phyloP scores from a whole-genome alignment of 139 green algal species.

The Diplosphaera chodatii region DNA sequence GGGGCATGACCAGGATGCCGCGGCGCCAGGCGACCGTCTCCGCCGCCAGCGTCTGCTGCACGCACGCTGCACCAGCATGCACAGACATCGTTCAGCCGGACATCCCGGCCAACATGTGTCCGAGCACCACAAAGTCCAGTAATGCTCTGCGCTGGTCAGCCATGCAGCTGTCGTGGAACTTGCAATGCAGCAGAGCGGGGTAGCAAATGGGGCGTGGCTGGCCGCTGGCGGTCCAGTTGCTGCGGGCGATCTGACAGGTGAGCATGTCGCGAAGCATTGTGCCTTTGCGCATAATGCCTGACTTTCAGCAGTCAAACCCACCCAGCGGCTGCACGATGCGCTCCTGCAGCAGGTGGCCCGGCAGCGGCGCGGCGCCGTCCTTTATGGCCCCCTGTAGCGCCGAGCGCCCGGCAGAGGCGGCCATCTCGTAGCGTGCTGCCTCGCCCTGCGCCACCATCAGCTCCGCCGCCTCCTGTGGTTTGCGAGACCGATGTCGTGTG shows the following conservation, averaged over 20 bases:
- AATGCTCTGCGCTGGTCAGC: too few species aligned
- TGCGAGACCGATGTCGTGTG: too few species aligned
- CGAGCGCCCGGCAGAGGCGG: neutral
- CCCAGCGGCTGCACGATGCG: neutral
- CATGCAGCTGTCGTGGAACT: too few species aligned
- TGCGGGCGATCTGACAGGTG: too few species aligned
- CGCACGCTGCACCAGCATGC: constrained; percentile 4
- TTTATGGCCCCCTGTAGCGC: neutral
- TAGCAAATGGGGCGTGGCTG: too few species aligned
- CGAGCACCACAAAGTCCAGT: too few species aligned
- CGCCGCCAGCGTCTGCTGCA: constrained; percentile 3
- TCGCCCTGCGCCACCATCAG: neutral
- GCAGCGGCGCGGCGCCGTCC: neutral
- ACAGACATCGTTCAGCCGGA: too few species aligned
- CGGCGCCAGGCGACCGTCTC: constrained; percentile 9
- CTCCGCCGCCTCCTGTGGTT: neutral
- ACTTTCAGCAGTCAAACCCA: neutral
- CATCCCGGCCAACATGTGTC: too few species aligned
- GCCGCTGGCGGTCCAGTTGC: too few species aligned
- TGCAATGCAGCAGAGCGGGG: too few species aligned
- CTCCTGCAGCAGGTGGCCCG: neutral
- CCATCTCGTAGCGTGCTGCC: neutral
- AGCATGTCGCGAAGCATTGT: too few species aligned
- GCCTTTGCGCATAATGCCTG: neutral
- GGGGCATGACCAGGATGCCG: constrained; percentile 6